Evolutionary conservation across 192 early-diverging fungal species (phyloP).

Genomic region (Backusella psychrophila): DNA sequence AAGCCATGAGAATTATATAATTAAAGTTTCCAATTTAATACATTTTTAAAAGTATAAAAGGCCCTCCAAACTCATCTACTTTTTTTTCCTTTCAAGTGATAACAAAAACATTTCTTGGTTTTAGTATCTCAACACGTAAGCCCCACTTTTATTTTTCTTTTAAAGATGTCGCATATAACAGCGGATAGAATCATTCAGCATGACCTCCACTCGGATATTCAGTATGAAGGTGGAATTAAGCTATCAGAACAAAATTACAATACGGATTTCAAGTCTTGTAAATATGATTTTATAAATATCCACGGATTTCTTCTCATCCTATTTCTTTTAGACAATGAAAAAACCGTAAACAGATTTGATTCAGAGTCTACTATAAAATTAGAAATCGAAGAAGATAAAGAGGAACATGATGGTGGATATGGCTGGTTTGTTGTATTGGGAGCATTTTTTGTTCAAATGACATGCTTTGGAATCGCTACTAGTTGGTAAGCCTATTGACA

Average conservation of each 20-base stretch:
- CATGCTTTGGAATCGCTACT: not conserved
- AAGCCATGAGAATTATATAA: not conserved
- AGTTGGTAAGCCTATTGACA: not conserved
- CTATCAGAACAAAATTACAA: not conserved
- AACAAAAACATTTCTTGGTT: not conserved
- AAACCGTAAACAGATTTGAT: not conserved
- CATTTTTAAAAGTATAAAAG: not conserved
- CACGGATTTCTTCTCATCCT: not conserved
- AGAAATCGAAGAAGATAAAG: not conserved
- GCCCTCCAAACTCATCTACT: not conserved
- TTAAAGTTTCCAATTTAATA: not conserved
- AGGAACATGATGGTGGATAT: slow-evolving; percentile 34
- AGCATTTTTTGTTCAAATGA: slow-evolving; percentile 35
- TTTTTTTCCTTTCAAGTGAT: not conserved
- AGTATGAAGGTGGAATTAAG: not conserved
- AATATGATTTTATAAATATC: too few species aligned
- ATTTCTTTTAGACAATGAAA: not conserved
- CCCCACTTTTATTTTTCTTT: not conserved
- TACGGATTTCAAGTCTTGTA: too few species aligned
- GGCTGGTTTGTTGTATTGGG: slow-evolving; percentile 38
- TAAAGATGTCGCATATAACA: not conserved
- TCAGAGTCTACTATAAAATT: not conserved
- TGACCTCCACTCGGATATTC: not conserved
- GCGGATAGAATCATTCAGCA: not conserved
- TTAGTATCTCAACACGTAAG: not conserved